Evolutionary conservation across 805 yeast genomes (phyloP).

Genomic region (Limtongozyma cylindracea): DNA sequence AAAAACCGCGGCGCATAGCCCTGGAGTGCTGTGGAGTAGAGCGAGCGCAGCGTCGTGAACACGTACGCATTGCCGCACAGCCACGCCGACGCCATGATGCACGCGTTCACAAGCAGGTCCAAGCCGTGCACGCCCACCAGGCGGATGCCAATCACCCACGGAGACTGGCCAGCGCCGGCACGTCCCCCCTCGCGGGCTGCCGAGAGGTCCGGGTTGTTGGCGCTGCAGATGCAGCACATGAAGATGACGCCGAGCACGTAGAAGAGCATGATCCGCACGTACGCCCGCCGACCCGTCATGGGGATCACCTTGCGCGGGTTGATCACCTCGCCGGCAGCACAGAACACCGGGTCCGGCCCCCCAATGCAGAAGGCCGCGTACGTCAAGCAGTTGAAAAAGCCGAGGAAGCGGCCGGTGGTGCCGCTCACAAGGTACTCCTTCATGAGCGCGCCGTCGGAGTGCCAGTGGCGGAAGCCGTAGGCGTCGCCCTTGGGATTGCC

Average conservation of each 20-base stretch:
- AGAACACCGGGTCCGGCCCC: constrained; percentile 15
- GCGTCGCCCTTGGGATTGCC: constrained; percentile 46
- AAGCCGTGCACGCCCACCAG: constrained; percentile 11
- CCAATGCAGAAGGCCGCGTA: constrained; percentile 44
- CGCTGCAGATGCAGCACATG: constrained; percentile 10
- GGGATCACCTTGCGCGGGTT: constrained; percentile 13
- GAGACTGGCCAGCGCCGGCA: constrained; percentile 14
- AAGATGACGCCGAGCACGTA: constrained; percentile 13
- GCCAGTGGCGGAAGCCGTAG: constrained; percentile 11
- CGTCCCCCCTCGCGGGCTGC: constrained; percentile 5
- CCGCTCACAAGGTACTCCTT: constrained; percentile 9
- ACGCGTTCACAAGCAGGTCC: constrained; percentile 10
- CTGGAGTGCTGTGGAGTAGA: constrained; percentile 48
- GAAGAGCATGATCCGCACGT: constrained; percentile 10
- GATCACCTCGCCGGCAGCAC: constrained; percentile 15
- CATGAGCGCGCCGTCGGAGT: constrained; percentile 6
- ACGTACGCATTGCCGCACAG: constrained; percentile 12
- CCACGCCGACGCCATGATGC: constrained; percentile 10
- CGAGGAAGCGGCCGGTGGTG: constrained; percentile 33
- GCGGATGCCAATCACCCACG: constrained; percentile 13
- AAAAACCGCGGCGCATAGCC: constrained; percentile 64
- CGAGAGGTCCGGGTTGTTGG: constrained; percentile 8
- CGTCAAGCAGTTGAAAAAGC: constrained; percentile 34
- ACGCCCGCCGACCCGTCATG: constrained; percentile 10
- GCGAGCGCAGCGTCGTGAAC: constrained; percentile 11